Conservation (phyloP, 192 early-diverging fungal species). For the Ambispora gerdemannii region DNA sequence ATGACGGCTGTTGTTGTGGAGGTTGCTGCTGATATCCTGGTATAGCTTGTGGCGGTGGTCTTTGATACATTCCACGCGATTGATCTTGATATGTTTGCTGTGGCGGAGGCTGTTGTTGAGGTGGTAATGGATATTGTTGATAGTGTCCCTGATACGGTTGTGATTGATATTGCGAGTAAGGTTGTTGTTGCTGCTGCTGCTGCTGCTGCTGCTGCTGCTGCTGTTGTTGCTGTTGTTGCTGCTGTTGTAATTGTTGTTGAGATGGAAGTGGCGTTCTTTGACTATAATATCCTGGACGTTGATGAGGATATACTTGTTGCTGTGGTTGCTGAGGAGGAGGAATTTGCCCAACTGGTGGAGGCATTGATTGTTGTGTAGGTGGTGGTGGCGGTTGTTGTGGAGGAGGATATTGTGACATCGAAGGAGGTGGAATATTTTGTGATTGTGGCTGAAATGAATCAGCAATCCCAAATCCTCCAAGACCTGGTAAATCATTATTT, state of each 20-base stretch:
- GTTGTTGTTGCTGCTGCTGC: background rate
- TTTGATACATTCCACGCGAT: no score
- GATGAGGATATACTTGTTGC: background rate
- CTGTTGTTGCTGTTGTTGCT: background rate
- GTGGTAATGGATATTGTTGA: background rate
- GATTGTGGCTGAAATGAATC: background rate
- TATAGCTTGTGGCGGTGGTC: background rate
- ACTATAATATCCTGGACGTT: no score
- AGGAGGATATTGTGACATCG: background rate
- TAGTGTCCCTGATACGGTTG: background rate
- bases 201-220: background rate
- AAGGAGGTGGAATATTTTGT: background rate
- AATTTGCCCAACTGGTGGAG: background rate
- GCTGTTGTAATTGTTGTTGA: background rate
- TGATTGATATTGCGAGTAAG: background rate
- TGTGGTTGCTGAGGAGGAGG: background rate
- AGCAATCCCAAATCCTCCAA: background rate
- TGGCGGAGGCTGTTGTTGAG: background rate
- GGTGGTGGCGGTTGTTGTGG: background rate
- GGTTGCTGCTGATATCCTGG: background rate
- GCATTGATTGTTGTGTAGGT: background rate
- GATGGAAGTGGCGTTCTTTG: no score
- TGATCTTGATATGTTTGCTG: background rate
- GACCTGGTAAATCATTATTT: slow-evolving; percentile 14
- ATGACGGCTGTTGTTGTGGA: background rate